Percentiles rank a stretch among this genome's conserved stretches.
These are phyloP conservation scores for Dichomitus squalens DNA, from an alignment of 1,284 basidiomycete genomes.

Conservation along the genomic window DNA sequence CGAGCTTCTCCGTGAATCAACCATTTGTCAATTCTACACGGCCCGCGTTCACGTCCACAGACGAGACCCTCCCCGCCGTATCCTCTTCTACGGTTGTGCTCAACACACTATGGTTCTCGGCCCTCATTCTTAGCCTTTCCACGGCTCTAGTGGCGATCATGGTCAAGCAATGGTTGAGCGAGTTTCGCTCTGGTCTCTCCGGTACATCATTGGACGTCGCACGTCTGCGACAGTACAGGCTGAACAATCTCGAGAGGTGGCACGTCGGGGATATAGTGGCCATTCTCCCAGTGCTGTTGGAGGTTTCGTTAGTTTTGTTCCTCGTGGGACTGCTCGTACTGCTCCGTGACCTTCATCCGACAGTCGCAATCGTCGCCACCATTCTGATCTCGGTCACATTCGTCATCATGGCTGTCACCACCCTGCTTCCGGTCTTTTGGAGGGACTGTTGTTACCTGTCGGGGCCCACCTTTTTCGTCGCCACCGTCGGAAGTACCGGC, in stretches of 20 bases:
- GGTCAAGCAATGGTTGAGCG: conserved; percentile 23
- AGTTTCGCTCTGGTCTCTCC: conserved; percentile 6
- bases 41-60: background rate
- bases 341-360: conserved; percentile 10
- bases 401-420: background rate
- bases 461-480: background rate
- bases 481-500: background rate
- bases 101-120: conserved; percentile 21
- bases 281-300: conserved; percentile 17
- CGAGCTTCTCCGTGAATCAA: conserved; percentile 5
- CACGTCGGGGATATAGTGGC: conserved; percentile 11
- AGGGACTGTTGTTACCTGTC: conserved; percentile 8
- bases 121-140: conserved; percentile 17
- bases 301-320: conserved; percentile 15
- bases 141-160: conserved; percentile 14
- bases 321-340: conserved; percentile 18
- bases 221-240: conserved; percentile 16
- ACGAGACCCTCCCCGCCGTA: background rate
- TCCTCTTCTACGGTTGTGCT: conserved; percentile 5
- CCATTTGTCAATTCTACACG: conserved; percentile 13
- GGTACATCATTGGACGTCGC: conserved; percentile 5
- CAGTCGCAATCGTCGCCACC: conserved; percentile 4
- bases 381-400: background rate
- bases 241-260: conserved; percentile 13
- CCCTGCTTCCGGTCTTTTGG: conserved; percentile 6